Conservation (phyloP, 352 stramenopile genomes). For the Phytophthora hibernalis region DNA sequence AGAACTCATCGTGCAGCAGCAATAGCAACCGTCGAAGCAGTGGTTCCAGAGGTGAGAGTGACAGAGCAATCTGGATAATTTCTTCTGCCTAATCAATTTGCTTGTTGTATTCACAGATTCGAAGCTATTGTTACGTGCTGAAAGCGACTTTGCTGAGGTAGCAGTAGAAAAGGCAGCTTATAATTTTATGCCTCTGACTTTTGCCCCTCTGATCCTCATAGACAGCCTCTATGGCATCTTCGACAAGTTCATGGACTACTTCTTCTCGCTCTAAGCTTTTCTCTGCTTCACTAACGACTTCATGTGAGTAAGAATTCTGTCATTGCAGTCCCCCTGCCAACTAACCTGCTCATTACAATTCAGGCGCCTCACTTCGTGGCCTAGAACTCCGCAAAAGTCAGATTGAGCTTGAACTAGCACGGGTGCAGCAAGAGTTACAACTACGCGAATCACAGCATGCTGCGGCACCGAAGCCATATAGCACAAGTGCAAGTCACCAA, state of each 20-base stretch:
- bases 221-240: slow-evolving; percentile 1
- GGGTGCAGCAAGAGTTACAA: slow-evolving; percentile 53
- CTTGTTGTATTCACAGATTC: not conserved
- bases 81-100: not conserved
- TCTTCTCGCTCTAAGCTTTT: slow-evolving; percentile 7
- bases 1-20: too few relatives aligned
- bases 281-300: slow-evolving; percentile 44
- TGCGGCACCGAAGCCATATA: not conserved
- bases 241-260: slow-evolving; percentile 11
- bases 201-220: too few relatives aligned
- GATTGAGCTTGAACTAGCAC: slow-evolving; percentile 61
- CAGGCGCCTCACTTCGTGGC: slow-evolving; percentile 59
- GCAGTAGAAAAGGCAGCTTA: not conserved
- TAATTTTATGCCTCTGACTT: too few relatives aligned
- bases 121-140: slow-evolving; percentile 14
- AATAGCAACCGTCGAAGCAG: too few relatives aligned
- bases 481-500: not conserved
- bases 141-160: slow-evolving; percentile 18
- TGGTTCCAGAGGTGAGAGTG: too few relatives aligned
- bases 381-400: slow-evolving; percentile 65
- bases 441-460: slow-evolving; percentile 33
- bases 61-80: not conserved
- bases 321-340: not conserved
- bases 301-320: slow-evolving; percentile 33
- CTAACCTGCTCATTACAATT: not conserved